phyloP scores from a whole-genome alignment of 148 eudicot genomes.

The Camellia sinensis region DNA sequence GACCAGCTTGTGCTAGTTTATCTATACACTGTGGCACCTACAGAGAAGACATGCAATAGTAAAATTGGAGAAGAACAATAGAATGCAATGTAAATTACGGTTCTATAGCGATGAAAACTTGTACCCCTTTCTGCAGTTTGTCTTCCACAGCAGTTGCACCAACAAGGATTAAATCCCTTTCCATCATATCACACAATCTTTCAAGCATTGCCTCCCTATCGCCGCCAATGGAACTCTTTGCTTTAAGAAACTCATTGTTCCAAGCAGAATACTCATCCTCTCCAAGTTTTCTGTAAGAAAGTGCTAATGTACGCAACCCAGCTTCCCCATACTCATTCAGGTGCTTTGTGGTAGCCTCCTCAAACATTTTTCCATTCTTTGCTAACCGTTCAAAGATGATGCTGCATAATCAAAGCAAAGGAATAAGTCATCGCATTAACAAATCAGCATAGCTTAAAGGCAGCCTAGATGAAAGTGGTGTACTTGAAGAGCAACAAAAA shows the following conservation, averaged over 20 bases:
- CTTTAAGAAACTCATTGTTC: constrained; percentile 68
- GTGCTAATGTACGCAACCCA: constrained; percentile 74
- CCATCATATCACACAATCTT: constrained; percentile 62
- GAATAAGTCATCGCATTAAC: neutral
- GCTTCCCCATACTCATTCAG: constrained; percentile 74
- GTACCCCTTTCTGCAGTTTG: constrained; percentile 72
- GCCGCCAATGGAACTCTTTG: constrained; percentile 59
- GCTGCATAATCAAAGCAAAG: constrained; percentile 33
- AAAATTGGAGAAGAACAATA: constrained; percentile 12
- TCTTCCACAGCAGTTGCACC: constrained; percentile 86
- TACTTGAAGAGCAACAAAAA: neutral
- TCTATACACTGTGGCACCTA: constrained; percentile 98
- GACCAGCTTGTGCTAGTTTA: constrained; percentile 98
- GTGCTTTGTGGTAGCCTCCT: constrained; percentile 59
- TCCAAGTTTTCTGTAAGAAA: constrained; percentile 62
- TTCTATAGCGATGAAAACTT: constrained; percentile 6
- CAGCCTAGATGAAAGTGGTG: neutral
- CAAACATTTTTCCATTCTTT: constrained; percentile 51
- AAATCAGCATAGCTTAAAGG: neutral
- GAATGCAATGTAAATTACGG: neutral
- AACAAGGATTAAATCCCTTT: constrained; percentile 66
- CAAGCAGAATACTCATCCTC: constrained; percentile 56
- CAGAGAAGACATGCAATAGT: constrained; percentile 16
- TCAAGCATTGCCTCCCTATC: constrained; percentile 69
- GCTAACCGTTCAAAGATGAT: constrained; percentile 67